Percentiles rank a stretch among this genome's conserved stretches.
Conservation (phyloP, 2,329 filamentous ascomycete species). For the Chaetomiaceae sp. region DNA sequence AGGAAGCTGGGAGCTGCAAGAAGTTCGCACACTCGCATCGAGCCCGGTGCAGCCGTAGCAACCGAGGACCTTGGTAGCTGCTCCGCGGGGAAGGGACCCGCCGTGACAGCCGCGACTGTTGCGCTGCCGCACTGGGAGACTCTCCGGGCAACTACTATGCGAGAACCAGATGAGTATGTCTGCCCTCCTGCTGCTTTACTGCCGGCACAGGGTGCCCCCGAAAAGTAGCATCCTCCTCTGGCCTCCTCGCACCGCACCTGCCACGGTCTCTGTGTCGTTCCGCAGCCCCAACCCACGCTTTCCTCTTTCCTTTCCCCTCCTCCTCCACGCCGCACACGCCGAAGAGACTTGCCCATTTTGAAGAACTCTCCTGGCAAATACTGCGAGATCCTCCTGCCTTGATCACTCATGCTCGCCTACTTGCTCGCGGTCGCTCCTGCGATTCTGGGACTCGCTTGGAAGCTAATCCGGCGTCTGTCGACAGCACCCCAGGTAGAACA, state of each 20-base stretch:
- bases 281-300: background rate
- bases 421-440: constrained; percentile 2
- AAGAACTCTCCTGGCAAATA: constrained; percentile 2
- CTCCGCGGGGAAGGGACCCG: constrained; percentile 4
- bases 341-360: constrained; percentile 2
- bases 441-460: constrained; percentile 12
- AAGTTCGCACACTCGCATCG: constrained; percentile 1
- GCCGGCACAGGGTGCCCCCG: constrained; percentile 1
- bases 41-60: constrained; percentile 5
- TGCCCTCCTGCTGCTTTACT: constrained; percentile 11
- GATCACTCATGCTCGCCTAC: constrained; percentile 1
- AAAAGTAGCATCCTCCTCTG: background rate
- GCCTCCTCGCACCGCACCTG: background rate
- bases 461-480: constrained; percentile 13
- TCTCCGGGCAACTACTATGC: constrained; percentile 19
- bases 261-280: too few relatives aligned
- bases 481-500: constrained; percentile 32
- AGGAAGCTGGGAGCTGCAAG: background rate
- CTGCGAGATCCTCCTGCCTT: constrained; percentile 4
- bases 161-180: constrained; percentile 20
- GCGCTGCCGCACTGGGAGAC: too few relatives aligned
- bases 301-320: background rate
- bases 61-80: too few relatives aligned
- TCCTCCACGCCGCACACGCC: too few relatives aligned
- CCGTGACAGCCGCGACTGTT: too few relatives aligned